phyloP scores from a whole-genome alignment of 2,329 filamentous ascomycete genomes.

The Ramularia endophylla region DNA sequence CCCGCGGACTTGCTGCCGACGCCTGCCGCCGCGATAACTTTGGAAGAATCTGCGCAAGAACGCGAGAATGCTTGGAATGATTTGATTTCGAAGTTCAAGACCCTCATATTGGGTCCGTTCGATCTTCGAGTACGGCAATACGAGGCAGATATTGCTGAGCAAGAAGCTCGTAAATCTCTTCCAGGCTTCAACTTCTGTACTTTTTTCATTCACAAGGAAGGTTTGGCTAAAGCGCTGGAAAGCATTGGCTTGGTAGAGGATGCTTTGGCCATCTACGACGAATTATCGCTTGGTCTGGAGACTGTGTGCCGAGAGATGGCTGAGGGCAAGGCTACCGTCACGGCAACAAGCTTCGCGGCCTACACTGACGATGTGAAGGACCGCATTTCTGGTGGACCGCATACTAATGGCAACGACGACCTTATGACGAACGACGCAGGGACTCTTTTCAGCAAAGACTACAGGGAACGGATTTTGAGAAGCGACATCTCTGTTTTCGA shows the following conservation, averaged over 20 bases:
- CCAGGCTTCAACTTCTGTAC: conserved; percentile 99
- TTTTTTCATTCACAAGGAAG: conserved; percentile 97
- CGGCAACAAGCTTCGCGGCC: conserved; percentile 65
- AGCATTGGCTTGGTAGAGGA: conserved; percentile 95
- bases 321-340: conserved; percentile 53
- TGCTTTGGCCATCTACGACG: conserved; percentile 89
- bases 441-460: conserved; percentile 57
- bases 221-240: conserved; percentile 86
- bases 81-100: conserved; percentile 79
- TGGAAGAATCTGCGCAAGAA: conserved; percentile 68
- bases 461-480: conserved; percentile 83
- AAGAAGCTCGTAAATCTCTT: conserved; percentile 75
- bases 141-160: conserved; percentile 94
- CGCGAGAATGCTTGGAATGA: conserved; percentile 78
- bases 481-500: conserved; percentile 97
- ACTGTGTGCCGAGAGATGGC: conserved; percentile 70
- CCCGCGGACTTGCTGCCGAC: conserved; percentile 43
- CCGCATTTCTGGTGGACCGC: conserved; percentile 18
- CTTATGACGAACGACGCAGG: conserved; percentile 8
- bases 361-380: conserved; percentile 63
- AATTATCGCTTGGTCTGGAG: conserved; percentile 83
- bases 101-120: conserved; percentile 80
- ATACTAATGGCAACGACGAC: conserved; percentile 14
- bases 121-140: conserved; percentile 88
- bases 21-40: conserved; percentile 41